These are phyloP conservation scores for Chaetomiaceae sp. DNA, from an alignment of 2,329 filamentous ascomycete species.

Conservation along the genomic window DNA sequence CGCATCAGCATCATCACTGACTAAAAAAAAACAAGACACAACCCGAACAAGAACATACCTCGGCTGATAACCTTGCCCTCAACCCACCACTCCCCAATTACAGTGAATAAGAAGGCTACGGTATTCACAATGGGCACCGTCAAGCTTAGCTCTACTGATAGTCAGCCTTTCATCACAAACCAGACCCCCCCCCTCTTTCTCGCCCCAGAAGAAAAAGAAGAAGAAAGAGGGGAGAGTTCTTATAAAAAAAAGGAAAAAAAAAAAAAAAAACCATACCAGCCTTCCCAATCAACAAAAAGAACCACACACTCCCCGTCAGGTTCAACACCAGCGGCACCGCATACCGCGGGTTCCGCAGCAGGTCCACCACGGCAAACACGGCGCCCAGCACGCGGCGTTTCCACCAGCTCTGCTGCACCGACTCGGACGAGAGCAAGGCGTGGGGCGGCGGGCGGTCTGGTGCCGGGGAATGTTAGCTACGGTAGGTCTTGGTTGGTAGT, in stretches of 20 bases:
- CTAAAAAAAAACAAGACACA: not conserved
- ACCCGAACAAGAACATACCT: slow-evolving; percentile 52
- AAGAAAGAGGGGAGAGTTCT: no score
- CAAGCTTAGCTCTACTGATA: slow-evolving; percentile 69
- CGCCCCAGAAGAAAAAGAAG: not conserved
- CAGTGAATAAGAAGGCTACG: slow-evolving; percentile 91
- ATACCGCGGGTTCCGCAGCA: slow-evolving; percentile 77
- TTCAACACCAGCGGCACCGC: slow-evolving; percentile 81
- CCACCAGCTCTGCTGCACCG: slow-evolving; percentile 55
- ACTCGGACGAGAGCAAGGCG: slow-evolving; percentile 47
- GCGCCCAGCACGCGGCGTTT: slow-evolving; percentile 59
- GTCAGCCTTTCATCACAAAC: not conserved
- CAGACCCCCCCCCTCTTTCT: not conserved
- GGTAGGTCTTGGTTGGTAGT: no score
- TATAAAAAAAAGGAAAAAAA: not conserved
- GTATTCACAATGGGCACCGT: slow-evolving; percentile 96
- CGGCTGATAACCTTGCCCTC: slow-evolving; percentile 84
- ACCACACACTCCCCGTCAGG: slow-evolving; percentile 91
- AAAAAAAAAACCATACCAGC: slow-evolving; percentile 60
- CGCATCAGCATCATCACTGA: not conserved
- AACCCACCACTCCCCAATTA: slow-evolving; percentile 90
- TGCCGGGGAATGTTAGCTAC: no score
- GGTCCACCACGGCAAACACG: slow-evolving; percentile 71
- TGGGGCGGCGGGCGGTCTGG: slow-evolving; percentile 62
- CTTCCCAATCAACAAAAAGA: slow-evolving; percentile 88